These are phyloP conservation scores for Cutaneotrichosporon cyanovorans DNA, from an alignment of 1,284 basidiomycete species.

Conservation along the genomic window DNA sequence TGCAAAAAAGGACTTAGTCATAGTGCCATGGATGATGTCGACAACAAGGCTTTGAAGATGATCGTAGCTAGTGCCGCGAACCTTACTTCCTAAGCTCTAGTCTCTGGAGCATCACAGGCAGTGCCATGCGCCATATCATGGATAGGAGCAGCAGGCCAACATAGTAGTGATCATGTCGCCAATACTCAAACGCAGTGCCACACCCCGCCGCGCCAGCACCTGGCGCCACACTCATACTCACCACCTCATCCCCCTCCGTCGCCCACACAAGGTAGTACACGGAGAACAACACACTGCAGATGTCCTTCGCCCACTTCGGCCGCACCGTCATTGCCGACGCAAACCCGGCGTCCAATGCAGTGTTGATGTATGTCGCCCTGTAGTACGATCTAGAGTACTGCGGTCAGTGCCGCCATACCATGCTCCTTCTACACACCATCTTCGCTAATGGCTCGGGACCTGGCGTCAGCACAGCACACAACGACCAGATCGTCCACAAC, in stretches of 20 bases:
- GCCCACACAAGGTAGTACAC: slow-evolving; percentile 91
- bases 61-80: no score
- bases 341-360: slow-evolving; percentile 93
- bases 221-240: slow-evolving; percentile 34
- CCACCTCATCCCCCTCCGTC: slow-evolving; percentile 89
- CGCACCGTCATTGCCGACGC: slow-evolving; percentile 87
- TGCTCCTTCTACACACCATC: slow-evolving; percentile 53
- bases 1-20: no score
- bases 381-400: slow-evolving; percentile 90
- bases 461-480: slow-evolving; percentile 42
- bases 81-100: no score
- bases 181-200: no score
- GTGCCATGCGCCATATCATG: no score
- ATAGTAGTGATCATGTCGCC: no score
- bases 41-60: no score
- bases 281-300: slow-evolving; percentile 75
- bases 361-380: slow-evolving; percentile 91
- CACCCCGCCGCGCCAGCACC: no score
- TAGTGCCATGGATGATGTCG: no score
- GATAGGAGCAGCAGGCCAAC: no score
- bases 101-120: no score
- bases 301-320: slow-evolving; percentile 84
- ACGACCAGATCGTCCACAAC: no score
- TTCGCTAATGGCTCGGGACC: slow-evolving; percentile 88
- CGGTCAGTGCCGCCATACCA: background rate